Conservation (phyloP, 345 rosid species). For the Carallia pectinifolia region DNA sequence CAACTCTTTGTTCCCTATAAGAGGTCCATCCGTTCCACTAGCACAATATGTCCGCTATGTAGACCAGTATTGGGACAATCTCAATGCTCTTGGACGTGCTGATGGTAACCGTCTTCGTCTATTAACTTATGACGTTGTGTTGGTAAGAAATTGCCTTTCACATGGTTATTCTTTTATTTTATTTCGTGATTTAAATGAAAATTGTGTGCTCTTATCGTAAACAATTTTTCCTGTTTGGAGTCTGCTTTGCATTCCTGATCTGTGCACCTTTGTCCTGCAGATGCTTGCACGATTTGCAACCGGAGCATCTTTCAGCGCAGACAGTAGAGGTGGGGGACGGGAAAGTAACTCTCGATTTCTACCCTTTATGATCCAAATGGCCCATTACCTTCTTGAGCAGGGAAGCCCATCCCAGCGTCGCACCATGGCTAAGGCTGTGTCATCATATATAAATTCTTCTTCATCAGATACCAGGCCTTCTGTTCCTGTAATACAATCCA, state of each 20-base stretch:
- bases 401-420: constrained; percentile 72
- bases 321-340: constrained; percentile 91
- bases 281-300: constrained; percentile 99
- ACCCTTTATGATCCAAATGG: constrained; percentile 96
- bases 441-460: constrained; percentile 62
- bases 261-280: constrained; percentile 30
- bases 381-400: constrained; percentile 88
- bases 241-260: neutral
- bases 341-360: constrained; percentile 97
- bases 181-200: neutral
- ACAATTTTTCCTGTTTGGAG: neutral
- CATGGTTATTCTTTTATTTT: neutral
- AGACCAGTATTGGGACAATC: constrained; percentile 96
- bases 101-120: constrained; percentile 93
- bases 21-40: constrained; percentile 80
- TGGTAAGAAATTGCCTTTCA: constrained; percentile 45
- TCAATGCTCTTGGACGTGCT: constrained; percentile 87
- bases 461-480: constrained; percentile 51
- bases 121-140: constrained; percentile 88
- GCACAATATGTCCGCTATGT: constrained; percentile 79
- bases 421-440: constrained; percentile 74
- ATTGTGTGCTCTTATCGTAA: neutral
- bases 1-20: constrained; percentile 90
- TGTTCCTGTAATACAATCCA: constrained; percentile 49
- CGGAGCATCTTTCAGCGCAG: constrained; percentile 89